Base-by-base conservation (phyloP, 306 rosid species). In the Amphicarpaea edgeworthii region DNA sequence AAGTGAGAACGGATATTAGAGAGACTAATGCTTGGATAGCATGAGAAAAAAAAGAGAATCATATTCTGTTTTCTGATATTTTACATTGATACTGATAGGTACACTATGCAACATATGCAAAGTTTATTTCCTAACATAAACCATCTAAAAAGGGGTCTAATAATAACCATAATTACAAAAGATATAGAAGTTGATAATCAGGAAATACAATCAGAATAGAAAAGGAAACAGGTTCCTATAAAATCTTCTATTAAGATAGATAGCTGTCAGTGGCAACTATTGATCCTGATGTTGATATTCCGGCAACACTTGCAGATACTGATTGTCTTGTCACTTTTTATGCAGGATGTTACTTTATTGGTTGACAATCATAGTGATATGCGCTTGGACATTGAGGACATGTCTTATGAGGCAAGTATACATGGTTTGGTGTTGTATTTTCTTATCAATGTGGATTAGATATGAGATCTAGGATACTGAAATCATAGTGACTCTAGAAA, bases 321-420 rank as follows among this genome's bases (percentile, higher is more conserved):
- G 63, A 61, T 40, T 64, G 60, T 49, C 75, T 82, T 30, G 55
- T 42, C 64, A 54, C 58, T 2, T 68, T 15, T 50, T 71, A 9
- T 57, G 24, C 28, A 91, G 95, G 93, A 91, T 76, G 88, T 85
- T 84, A 91, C 89, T 38, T 72, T 88, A 76, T 79, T 77, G 4
- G 75, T 53, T 34, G 97, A 89, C 77, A 87, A 89, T 82, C 93
- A 89, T 70, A 88, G 88, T 20, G 95, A 91, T 72, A 77, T 91
- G 90, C 91, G 93, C 55, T 76, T 91, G 90, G 95, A 91, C 83
- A 91, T 89, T 63, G 97, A 89, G 84, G 86, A 89, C 65, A 88
- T 91, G 95, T 86, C 97, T 14, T 91, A 89, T 66, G 97, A 91
- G 93, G 97, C 85, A 79, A 71, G 82, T 57, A 14, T 17, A 53